Percentiles rank a stretch among this genome's conserved stretches.
Conservation (phyloP, 345 rosid genomes). For the Crucihimalaya himalaica region DNA sequence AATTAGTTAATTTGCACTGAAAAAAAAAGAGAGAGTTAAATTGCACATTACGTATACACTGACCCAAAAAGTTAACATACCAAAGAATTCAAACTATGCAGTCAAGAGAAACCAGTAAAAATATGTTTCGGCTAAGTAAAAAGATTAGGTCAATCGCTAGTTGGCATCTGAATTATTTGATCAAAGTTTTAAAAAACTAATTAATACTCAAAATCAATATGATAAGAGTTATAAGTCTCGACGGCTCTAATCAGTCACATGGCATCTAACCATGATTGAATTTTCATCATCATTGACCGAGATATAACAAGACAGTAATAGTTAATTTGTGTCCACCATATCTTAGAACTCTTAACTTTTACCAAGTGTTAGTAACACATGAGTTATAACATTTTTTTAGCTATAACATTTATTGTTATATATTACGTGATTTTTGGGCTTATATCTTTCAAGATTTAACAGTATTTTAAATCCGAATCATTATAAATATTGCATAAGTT, state of each 20-base stretch:
- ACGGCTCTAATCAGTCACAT: constrained; percentile 29
- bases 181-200: background rate
- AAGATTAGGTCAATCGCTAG: constrained; percentile 8
- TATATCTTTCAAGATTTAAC: background rate
- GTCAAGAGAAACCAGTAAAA: background rate
- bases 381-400: no score
- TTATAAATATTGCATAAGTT: background rate
- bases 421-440: no score
- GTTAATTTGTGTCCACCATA: no score
- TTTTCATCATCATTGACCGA: no score
- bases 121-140: background rate
- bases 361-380: no score
- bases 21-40: background rate
- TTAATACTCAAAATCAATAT: background rate
- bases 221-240: constrained; percentile 19
- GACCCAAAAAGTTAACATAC: background rate
- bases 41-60: background rate
- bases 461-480: background rate
- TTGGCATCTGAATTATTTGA: constrained; percentile 17
- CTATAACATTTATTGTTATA: no score
- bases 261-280: constrained; percentile 22
- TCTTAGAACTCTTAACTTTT: background rate
- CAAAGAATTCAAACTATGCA: background rate
- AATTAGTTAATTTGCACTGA: background rate
- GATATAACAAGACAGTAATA: no score